Base-by-base conservation (phyloP, 1,139 yeast species). In the Neolecta irregularis region DNA sequence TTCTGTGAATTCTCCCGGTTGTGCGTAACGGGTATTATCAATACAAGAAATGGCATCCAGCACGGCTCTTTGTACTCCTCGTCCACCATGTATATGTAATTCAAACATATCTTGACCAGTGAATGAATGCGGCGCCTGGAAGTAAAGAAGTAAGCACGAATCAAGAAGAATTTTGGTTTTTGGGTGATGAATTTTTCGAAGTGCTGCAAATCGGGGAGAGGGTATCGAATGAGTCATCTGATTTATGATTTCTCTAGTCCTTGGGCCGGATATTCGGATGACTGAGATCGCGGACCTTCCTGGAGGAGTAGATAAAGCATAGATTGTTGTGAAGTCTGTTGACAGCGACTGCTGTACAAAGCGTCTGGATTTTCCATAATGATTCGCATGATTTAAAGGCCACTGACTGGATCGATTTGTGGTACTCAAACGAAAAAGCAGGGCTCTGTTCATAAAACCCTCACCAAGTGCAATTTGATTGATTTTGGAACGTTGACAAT, bases 61-160 rank as follows among this genome's bases (percentile, higher is more conserved):
- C 0, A 85, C 78, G 0, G 83, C 66, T 36, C 65, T 63, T 1
- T 80, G 68, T 1, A 88, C 81, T 0, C 96, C 95, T 8, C 68
- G 71, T 5, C 98, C 95, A 2, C 99, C 99, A 54, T 88, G 99
- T 2, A 80, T 55, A 51, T 88, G 96, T 13, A 88, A 54, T 48
- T 88, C 99, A 9, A 85, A 58, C 22, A 77, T 48, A 48, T 88
- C 95, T 54, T 88, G 96, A 1, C 98, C 98, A 0, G 96, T 88
- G 48, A 76, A 91, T 0, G 94, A 75, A n/a, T 62, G 60, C 0
- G 96, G 96, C 1, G 67, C 69, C 16, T 68, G 54, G 55, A 85
- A 83, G 48, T 58, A 76, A 2, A 83, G 48, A 0, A 78, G 63
- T 16, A 88, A 54, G 0, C 94, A 80, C 45, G 78, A 77, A 54